Conservation (phyloP, 2,329 filamentous ascomycete species). For the Rutstroemia sydowiana region DNA sequence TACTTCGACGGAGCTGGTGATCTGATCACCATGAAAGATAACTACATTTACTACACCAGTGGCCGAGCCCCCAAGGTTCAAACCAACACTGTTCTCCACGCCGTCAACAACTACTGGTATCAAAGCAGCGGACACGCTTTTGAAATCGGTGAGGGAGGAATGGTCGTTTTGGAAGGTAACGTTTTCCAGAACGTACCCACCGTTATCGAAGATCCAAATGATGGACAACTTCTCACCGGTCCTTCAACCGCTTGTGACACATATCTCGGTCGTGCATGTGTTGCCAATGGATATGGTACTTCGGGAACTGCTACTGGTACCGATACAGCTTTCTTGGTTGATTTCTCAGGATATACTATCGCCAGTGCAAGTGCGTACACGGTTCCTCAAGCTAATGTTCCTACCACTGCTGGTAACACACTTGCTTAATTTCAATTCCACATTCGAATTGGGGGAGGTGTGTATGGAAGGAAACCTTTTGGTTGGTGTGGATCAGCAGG, state of each 20-base stretch:
- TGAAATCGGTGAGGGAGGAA: constrained; percentile 29
- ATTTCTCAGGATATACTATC: no score
- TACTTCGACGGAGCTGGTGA: constrained; percentile 34
- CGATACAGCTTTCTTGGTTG: no score
- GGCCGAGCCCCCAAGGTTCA: constrained; percentile 37
- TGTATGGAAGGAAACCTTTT: no score
- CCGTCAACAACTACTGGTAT: constrained; percentile 36
- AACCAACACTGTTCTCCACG: constrained; percentile 30
- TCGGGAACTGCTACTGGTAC: no score
- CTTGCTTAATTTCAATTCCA: no score
- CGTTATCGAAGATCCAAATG: constrained; percentile 2
- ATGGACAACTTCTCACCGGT: neutral
- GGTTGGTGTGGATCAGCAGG: no score
- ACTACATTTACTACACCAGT: constrained; percentile 37
- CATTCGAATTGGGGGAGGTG: no score
- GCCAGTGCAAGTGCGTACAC: no score
- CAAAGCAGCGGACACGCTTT: constrained; percentile 38
- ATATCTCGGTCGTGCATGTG: no score
- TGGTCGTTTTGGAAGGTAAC: constrained; percentile 37
- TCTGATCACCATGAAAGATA: constrained; percentile 33
- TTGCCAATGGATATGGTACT: no score
- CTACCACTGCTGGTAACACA: no score
- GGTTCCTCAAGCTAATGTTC: no score
- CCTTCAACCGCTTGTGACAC: neutral
- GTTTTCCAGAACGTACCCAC: constrained; percentile 34